Conservation (phyloP, 2,329 filamentous ascomycete genomes). For the Shiraia sp. region DNA sequence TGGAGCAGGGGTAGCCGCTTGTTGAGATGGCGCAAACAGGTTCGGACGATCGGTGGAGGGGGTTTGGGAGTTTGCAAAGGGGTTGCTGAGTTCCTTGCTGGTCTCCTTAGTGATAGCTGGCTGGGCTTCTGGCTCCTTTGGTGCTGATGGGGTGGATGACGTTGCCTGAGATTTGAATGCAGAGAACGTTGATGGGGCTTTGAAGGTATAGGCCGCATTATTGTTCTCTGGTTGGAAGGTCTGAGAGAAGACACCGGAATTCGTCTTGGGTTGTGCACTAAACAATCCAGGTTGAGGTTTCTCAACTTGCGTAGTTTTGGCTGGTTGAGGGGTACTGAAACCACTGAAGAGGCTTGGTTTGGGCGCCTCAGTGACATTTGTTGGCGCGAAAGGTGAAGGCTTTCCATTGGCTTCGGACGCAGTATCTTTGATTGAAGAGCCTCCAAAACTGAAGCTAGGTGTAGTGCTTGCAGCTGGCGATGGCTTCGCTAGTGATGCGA, state of each 20-base stretch:
- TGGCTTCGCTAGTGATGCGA: slow-evolving; percentile 20
- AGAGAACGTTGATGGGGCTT: slow-evolving; percentile 11
- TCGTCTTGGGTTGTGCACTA: slow-evolving; percentile 24
- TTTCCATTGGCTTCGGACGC: slow-evolving; percentile 8
- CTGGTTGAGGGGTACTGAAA: slow-evolving; percentile 28
- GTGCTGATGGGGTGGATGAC: slow-evolving; percentile 6
- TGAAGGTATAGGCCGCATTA: slow-evolving; percentile 12
- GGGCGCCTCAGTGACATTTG: slow-evolving; percentile 16
- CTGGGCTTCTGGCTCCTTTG: slow-evolving; percentile 12
- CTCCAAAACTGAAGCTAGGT: slow-evolving; percentile 19
- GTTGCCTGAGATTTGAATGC: slow-evolving; percentile 10
- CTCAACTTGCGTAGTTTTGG: slow-evolving; percentile 18
- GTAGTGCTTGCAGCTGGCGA: slow-evolving; percentile 10
- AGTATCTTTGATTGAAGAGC: slow-evolving; percentile 13
- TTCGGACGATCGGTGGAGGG: slow-evolving; percentile 16
- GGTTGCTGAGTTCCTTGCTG: too few species aligned
- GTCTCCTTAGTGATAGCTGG: slow-evolving; percentile 10
- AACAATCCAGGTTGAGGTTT: slow-evolving; percentile 20
- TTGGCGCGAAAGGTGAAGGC: slow-evolving; percentile 3
- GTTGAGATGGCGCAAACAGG: slow-evolving; percentile 18
- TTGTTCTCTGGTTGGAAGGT: slow-evolving; percentile 17
- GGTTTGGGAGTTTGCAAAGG: slow-evolving; percentile 16
- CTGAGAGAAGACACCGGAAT: slow-evolving; percentile 22
- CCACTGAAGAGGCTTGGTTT: slow-evolving; percentile 23
- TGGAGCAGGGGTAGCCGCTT: slow-evolving; percentile 13